Evolutionary conservation across 1,139 yeast species (phyloP).

Genomic region (Yamadazyma pseudoaaseri): DNA sequence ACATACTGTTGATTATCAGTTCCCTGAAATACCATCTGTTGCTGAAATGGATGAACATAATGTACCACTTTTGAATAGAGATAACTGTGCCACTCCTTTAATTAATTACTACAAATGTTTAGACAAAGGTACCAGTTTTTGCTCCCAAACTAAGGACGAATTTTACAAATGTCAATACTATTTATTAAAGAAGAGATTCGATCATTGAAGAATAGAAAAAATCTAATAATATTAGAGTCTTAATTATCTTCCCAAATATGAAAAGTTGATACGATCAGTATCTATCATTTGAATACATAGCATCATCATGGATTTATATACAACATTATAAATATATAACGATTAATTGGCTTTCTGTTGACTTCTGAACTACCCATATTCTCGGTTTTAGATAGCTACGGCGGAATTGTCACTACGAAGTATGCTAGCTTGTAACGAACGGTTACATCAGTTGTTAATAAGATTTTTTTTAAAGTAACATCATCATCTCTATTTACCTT

Average conservation of each 20-base stretch:
- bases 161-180: slow-evolving; percentile 49
- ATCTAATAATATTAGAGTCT: no score
- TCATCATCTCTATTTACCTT: no score
- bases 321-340: slow-evolving; percentile 1
- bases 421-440: no score
- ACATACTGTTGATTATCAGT: slow-evolving; percentile 18
- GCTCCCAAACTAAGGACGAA: slow-evolving; percentile 42
- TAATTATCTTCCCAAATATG: no score
- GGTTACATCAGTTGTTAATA: no score
- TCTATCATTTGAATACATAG: background rate
- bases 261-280: background rate
- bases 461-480: no score
- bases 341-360: slow-evolving; percentile 1
- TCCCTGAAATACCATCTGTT: slow-evolving; percentile 23
- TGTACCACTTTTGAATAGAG: slow-evolving; percentile 48
- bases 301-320: slow-evolving; percentile 4
- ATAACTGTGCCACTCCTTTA: slow-evolving; percentile 47
- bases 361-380: no score
- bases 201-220: no score
- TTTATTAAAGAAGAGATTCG: slow-evolving; percentile 44
- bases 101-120: slow-evolving; percentile 47
- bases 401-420: no score
- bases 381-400: no score
- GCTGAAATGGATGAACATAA: slow-evolving; percentile 41
- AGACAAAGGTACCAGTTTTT: slow-evolving; percentile 46